These are phyloP conservation scores for Rhodomyrtus tomentosa DNA, from an alignment of 345 rosid genomes.

Conservation along the genomic window DNA sequence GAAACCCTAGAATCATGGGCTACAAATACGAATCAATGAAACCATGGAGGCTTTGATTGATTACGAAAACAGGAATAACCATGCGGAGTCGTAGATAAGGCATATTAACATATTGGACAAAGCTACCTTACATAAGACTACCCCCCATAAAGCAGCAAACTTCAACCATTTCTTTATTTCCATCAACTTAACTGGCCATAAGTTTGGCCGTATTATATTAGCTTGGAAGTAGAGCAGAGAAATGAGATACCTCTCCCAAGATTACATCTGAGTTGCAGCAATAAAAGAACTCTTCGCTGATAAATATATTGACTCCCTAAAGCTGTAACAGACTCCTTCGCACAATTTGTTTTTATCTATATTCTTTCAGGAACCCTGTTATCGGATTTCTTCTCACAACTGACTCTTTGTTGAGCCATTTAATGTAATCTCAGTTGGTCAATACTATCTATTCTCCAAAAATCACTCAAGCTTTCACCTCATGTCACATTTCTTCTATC, in stretches of 20 bases:
- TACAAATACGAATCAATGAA: background rate
- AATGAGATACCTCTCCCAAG: background rate
- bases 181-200: background rate
- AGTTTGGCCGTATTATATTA: background rate
- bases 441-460: background rate
- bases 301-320: background rate
- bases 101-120: background rate
- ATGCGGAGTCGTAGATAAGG: background rate
- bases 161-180: background rate
- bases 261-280: background rate
- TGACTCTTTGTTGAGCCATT: background rate
- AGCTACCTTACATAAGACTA: background rate
- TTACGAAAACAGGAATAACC: background rate
- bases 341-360: background rate
- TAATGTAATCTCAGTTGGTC: background rate
- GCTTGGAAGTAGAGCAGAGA: background rate
- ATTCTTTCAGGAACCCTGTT: too few relatives aligned
- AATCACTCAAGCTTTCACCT: background rate
- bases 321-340: rapidly evolving
- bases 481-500: background rate
- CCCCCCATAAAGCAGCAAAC: background rate
- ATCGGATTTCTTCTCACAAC: background rate
- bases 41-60: background rate
- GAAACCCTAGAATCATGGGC: background rate
- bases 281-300: background rate